Evolutionary conservation across 1,284 basidiomycete species (phyloP).

Genomic region (Sanghuangporus sanghuang): DNA sequence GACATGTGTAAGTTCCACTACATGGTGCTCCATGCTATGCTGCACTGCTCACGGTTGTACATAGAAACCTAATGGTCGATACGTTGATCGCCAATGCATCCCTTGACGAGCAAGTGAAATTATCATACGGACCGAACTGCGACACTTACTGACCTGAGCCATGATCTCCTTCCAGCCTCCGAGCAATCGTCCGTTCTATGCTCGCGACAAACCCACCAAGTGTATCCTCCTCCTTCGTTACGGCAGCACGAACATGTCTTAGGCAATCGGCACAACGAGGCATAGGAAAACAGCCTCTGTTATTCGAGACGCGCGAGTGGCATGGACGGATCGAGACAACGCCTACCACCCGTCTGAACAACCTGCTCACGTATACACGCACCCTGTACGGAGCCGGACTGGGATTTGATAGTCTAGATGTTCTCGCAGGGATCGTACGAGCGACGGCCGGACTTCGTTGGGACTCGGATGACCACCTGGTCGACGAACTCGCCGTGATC

Average conservation of each 20-base stretch:
- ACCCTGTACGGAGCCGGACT: slow-evolving; percentile 70
- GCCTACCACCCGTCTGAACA: slow-evolving; percentile 44
- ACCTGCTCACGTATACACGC: slow-evolving; percentile 49
- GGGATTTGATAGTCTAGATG: slow-evolving; percentile 54
- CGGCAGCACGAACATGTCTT: slow-evolving; percentile 55
- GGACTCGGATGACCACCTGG: slow-evolving; percentile 52
- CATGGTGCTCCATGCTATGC: slow-evolving; percentile 9
- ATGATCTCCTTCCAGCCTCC: slow-evolving; percentile 43
- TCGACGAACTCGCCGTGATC: slow-evolving; percentile 51
- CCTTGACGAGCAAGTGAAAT: slow-evolving; percentile 54
- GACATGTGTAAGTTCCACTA: slow-evolving; percentile 58
- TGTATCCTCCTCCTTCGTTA: slow-evolving; percentile 53
- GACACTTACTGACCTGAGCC: slow-evolving; percentile 12
- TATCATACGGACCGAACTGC: slow-evolving; percentile 1
- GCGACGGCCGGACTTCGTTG: slow-evolving; percentile 56
- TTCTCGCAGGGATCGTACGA: slow-evolving; percentile 52
- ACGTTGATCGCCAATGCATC: slow-evolving; percentile 71
- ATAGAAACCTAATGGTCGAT: slow-evolving; percentile 76
- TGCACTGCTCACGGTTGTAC: not conserved
- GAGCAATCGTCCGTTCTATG: slow-evolving; percentile 59
- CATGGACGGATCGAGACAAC: slow-evolving; percentile 39
- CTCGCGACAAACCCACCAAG: slow-evolving; percentile 60
- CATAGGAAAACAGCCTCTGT: slow-evolving; percentile 28
- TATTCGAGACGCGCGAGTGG: slow-evolving; percentile 37
- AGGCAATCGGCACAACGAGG: slow-evolving; percentile 44